Evolutionary conservation across 306 rosid species (phyloP).

Genomic region (Citrullus colocynthis): DNA sequence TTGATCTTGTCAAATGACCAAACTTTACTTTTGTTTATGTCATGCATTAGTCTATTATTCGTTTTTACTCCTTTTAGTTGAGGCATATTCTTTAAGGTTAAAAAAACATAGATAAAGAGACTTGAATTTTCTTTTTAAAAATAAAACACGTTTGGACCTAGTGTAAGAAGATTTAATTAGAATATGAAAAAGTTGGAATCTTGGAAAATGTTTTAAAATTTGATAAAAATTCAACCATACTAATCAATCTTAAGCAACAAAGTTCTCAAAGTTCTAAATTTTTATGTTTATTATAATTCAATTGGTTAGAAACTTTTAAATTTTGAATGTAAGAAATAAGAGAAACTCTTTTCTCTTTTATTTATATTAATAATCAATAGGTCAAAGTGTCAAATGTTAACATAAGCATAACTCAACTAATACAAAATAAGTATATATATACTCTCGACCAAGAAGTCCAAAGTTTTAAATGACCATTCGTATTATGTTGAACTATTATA

Average conservation of each 20-base stretch:
- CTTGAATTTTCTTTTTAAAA: not conserved
- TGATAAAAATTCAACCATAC: not conserved
- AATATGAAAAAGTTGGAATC: not conserved
- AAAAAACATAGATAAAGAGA: not conserved
- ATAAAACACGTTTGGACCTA: not conserved
- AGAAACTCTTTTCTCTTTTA: no score
- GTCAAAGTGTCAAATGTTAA: no score
- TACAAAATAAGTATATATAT: no score
- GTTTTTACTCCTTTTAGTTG: not conserved
- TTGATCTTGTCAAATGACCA: not conserved
- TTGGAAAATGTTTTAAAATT: not conserved
- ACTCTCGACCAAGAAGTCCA: no score
- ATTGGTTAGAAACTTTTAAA: not conserved
- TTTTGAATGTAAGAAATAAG: no score
- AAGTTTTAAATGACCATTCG: no score
- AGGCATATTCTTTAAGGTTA: not conserved
- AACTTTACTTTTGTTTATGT: not conserved
- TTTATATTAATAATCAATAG: no score
- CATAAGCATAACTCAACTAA: no score
- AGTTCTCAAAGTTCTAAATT: not conserved
- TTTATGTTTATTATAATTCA: not conserved
- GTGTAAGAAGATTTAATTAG: not conserved
- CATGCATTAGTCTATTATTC: not conserved
- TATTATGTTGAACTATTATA: no score
- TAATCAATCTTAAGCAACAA: not conserved